Evolutionary conservation across 2,329 filamentous ascomycete species (phyloP), one percentile per base, ranked within the genome.

Genomic region (Lachnellula hyalina): DNA sequence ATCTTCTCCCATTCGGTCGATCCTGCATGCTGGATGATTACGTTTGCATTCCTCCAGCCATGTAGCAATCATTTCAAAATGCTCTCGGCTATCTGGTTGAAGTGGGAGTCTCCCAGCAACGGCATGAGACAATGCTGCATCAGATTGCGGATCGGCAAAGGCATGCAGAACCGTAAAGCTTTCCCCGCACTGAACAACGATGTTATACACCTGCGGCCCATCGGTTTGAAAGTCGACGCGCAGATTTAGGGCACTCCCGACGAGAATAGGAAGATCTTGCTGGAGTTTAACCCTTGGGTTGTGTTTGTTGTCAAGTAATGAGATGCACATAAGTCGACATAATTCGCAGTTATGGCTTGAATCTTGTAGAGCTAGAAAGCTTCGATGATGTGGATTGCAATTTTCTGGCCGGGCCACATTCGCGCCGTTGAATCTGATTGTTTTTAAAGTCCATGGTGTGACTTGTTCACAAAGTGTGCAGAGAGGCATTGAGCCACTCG

Each of bases 391-490:
- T 14, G 36, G 36, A 9, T 12, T 38, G 36, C 36, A 38, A 14
- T 3, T 38, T n/a, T 38, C 28, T n/a, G 41, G 50, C 35, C 46
- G 40, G 4, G 21, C 40, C 3, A 52, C 15, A 17, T 14, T 38
- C n/a, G 11, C 23, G 3, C 32, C 25, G 15, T 52, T 42, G 23
- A 52, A 52, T 47, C 12, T 47, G 50, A 52, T 17, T 2, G 9
- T 23, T 7, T 47, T 47, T 3, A 52, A 9, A 23, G 41, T 52
- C 50, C 41, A 52, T 47, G 50, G 50, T 12, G 50, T 52, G 34
- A 52, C 46, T 38, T 52, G 50, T 12, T 52, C 50, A 34, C 50
- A 52, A 15, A 52, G 4, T 19, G 9, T 12, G 36, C 42, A 52
- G 23, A 52, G 50, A 28, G 50, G 42, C 50, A 52, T 52, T 25